These are phyloP conservation scores for Populus ilicifolia DNA, from an alignment of 345 rosid genomes.

Conservation along the genomic window DNA sequence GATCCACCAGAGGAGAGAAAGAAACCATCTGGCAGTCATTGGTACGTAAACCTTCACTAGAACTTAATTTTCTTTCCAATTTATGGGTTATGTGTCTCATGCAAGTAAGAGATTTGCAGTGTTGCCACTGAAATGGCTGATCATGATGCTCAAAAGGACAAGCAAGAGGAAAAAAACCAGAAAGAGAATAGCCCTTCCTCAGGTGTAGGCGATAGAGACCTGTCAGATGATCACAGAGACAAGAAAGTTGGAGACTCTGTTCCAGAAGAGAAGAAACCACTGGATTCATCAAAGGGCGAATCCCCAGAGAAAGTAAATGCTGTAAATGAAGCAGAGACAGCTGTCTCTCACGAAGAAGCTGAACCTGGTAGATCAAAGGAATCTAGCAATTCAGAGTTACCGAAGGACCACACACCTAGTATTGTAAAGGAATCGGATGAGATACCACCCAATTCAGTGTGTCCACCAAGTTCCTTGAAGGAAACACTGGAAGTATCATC, in stretches of 20 bases:
- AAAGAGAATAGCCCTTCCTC: slow-evolving; percentile 32
- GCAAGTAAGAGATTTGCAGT: slow-evolving; percentile 43
- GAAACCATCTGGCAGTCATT: slow-evolving; percentile 42
- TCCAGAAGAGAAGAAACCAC: slow-evolving; percentile 41
- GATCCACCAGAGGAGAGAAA: slow-evolving; percentile 72
- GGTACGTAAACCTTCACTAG: slow-evolving; percentile 39
- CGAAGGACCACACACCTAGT: slow-evolving; percentile 26
- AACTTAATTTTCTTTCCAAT: slow-evolving; percentile 5
- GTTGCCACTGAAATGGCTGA: slow-evolving; percentile 35
- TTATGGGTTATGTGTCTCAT: slow-evolving; percentile 29
- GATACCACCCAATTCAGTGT: slow-evolving; percentile 15
- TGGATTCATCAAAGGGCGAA: slow-evolving; percentile 31
- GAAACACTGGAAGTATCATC: slow-evolving; percentile 31
- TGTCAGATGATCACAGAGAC: slow-evolving; percentile 26
- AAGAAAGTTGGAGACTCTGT: slow-evolving; percentile 36
- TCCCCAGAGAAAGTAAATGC: slow-evolving; percentile 25
- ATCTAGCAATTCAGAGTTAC: slow-evolving; percentile 23
- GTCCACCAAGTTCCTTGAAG: slow-evolving; percentile 26
- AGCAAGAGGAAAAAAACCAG: slow-evolving; percentile 31
- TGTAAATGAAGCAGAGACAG: slow-evolving; percentile 17
- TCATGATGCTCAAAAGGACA: slow-evolving; percentile 38
- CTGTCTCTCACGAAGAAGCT: slow-evolving; percentile 26
- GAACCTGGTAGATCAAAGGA: slow-evolving; percentile 36
- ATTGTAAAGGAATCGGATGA: slow-evolving; percentile 21
- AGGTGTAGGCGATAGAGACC: slow-evolving; percentile 27